Conservation (phyloP, 805 yeast genomes). For the Debaryomyces castellii region DNA sequence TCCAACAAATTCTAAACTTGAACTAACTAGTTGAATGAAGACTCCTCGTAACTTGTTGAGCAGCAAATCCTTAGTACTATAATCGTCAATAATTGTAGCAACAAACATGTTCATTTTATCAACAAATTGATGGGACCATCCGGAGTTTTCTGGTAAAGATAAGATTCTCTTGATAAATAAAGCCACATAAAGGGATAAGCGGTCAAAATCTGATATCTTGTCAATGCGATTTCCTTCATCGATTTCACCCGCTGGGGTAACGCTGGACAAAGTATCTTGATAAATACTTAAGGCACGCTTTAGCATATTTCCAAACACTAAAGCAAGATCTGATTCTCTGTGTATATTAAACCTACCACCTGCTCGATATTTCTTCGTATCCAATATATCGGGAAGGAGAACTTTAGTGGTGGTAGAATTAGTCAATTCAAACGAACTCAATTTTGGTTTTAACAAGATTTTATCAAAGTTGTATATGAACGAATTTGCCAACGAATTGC, state of each 20-base stretch:
- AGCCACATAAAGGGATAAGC: background rate
- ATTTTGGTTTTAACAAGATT: slow-evolving; percentile 20
- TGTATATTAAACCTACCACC: slow-evolving; percentile 1
- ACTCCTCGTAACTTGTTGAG: background rate
- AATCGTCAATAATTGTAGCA: background rate
- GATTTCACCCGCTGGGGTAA: background rate
- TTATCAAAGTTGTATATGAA: slow-evolving; percentile 12
- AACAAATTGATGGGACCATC: background rate
- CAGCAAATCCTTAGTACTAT: background rate
- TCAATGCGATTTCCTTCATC: too few relatives aligned
- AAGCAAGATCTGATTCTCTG: slow-evolving; percentile 15
- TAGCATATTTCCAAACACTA: slow-evolving; percentile 17
- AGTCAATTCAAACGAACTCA: slow-evolving; percentile 9
- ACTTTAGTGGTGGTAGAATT: slow-evolving; percentile 13
- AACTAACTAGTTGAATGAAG: background rate
- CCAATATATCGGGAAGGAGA: slow-evolving; percentile 11
- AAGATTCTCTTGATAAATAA: background rate
- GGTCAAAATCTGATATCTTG: background rate
- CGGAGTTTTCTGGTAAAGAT: background rate
- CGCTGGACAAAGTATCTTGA: background rate
- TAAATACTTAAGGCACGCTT: slow-evolving; percentile 10
- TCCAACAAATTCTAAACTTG: background rate
- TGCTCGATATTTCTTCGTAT: background rate
- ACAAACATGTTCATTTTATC: background rate
- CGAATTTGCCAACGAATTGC: slow-evolving; percentile 5